Evolutionary conservation across 495 filamentous ascomycete genomes (phyloP).

Genomic region (Ascobolus immersus): DNA sequence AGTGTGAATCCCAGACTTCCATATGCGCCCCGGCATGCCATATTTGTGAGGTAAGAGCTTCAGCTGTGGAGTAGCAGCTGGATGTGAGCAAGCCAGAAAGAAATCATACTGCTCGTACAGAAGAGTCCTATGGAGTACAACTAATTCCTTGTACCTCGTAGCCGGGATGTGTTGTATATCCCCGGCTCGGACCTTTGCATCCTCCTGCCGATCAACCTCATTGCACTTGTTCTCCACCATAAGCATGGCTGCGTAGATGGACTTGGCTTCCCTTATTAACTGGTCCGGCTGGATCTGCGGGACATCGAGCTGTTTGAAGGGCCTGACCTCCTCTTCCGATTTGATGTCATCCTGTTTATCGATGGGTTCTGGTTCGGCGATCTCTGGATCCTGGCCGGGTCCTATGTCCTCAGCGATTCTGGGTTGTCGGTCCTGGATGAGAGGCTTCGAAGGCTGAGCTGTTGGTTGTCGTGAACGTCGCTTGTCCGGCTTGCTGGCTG

Average conservation of each 20-base stretch:
- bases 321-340: too few relatives aligned
- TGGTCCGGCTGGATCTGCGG: too few relatives aligned
- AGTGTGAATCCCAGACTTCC: constrained; percentile 57
- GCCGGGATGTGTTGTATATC: constrained; percentile 14
- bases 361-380: too few relatives aligned
- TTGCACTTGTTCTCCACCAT: constrained; percentile 64
- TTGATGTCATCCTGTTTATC: too few relatives aligned
- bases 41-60: constrained; percentile 38
- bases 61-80: constrained; percentile 33
- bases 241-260: constrained; percentile 49
- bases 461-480: too few relatives aligned
- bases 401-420: too few relatives aligned
- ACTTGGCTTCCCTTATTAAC: constrained; percentile 41
- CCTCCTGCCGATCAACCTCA: constrained; percentile 39
- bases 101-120: constrained; percentile 64
- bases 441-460: too few relatives aligned
- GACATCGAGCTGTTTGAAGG: too few relatives aligned
- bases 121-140: constrained; percentile 44
- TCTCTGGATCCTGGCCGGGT: too few relatives aligned
- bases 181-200: constrained; percentile 19
- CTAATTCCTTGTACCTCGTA: constrained; percentile 39
- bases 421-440: too few relatives aligned
- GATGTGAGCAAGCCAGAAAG: constrained; percentile 53
- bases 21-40: constrained; percentile 62
- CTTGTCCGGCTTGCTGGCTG: too few relatives aligned